Conservation (phyloP, 805 yeast genomes). For the Kluyveromyces dobzhanskii region DNA sequence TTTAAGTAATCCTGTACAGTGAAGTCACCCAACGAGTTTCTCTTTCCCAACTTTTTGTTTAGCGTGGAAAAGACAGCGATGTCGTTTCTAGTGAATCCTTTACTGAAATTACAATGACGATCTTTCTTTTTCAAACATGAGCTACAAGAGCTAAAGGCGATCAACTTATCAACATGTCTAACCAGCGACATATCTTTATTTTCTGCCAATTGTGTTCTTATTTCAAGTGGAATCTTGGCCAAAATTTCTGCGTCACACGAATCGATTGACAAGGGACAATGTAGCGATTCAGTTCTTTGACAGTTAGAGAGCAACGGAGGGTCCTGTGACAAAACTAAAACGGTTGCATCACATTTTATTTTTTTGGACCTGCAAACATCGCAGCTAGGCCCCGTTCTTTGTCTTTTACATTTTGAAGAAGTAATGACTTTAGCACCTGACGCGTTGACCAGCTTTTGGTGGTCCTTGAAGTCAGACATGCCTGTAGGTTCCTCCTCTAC, state of each 20-base stretch:
- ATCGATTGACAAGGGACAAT: slow-evolving; percentile 12
- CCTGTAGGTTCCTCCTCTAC: too few species aligned
- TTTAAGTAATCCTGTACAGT: slow-evolving; percentile 10
- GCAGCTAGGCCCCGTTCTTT: slow-evolving; percentile 68
- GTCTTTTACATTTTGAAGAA: slow-evolving; percentile 32
- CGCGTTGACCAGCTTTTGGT: background rate
- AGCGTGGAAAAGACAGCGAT: slow-evolving; percentile 34
- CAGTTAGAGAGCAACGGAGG: slow-evolving; percentile 13
- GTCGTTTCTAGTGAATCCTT: slow-evolving; percentile 60
- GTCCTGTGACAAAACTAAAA: slow-evolving; percentile 32
- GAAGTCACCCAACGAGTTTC: slow-evolving; percentile 9
- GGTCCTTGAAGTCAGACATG: background rate
- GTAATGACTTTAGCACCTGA: slow-evolving; percentile 1
- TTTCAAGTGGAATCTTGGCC: slow-evolving; percentile 5
- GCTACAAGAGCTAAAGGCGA: slow-evolving; percentile 47
- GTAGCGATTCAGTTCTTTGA: slow-evolving; percentile 14
- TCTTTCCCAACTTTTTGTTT: slow-evolving; percentile 16
- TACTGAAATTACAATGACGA: slow-evolving; percentile 44
- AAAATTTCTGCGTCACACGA: background rate
- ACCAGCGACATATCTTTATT: slow-evolving; percentile 9
- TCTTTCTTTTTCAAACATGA: slow-evolving; percentile 42
- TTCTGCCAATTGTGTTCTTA: background rate
- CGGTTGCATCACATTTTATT: slow-evolving; percentile 66
- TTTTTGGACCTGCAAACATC: slow-evolving; percentile 62
- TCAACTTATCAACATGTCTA: slow-evolving; percentile 26